Evolutionary conservation across 768 basidiomycete species (phyloP).

Genomic region (Suillus cothurnatus): DNA sequence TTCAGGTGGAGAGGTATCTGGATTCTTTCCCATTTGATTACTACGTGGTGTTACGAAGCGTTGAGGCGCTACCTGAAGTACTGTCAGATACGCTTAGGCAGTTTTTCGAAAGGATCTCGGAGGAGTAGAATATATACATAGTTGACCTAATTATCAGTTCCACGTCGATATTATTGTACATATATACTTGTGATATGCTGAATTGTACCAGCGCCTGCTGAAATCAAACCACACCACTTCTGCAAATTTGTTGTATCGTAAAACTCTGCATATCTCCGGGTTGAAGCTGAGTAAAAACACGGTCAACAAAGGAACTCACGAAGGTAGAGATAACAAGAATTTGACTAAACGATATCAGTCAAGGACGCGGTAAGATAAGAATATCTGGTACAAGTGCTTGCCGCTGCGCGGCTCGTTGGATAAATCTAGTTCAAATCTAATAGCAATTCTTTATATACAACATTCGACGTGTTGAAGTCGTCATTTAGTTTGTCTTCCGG

Average conservation of each 20-base stretch:
- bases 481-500: too few species aligned
- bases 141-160: not conserved
- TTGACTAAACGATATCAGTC: not conserved
- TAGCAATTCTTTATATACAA: too few species aligned
- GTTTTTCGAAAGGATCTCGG: constrained; percentile 85
- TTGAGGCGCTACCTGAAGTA: constrained; percentile 91
- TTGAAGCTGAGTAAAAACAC: not conserved
- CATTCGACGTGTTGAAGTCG: too few species aligned
- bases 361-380: not conserved
- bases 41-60: constrained; percentile 88
- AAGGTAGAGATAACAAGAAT: not conserved
- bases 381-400: too few species aligned
- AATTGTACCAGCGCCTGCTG: not conserved
- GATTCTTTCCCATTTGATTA: constrained; percentile 99
- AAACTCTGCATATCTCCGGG: not conserved
- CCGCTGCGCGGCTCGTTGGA: too few species aligned
- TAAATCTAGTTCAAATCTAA: too few species aligned
- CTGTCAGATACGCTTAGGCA: constrained; percentile 87
- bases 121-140: constrained; percentile 47
- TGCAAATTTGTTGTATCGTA: not conserved
- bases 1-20: constrained; percentile 86
- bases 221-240: too few species aligned
- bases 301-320: not conserved
- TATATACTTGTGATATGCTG: not conserved
- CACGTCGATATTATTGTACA: not conserved